Evolutionary conservation across 2,329 filamentous ascomycete species (phyloP).

Genomic region (Xylariomycetidae sp.): DNA sequence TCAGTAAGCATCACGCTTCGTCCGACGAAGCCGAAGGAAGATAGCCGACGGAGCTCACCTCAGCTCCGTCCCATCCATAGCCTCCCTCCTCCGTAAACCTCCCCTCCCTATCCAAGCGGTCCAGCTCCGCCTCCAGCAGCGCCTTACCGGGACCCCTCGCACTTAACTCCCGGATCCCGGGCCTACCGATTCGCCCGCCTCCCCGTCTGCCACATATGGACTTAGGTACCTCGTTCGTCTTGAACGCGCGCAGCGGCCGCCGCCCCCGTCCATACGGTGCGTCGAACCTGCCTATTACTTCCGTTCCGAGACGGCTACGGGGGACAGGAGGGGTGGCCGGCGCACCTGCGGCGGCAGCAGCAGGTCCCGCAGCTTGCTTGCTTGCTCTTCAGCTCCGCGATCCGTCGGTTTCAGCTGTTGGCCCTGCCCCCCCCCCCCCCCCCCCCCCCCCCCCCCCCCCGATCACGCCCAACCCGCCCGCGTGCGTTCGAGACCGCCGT

Average conservation of each 20-base stretch:
- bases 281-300: too few species aligned
- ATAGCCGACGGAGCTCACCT: not conserved
- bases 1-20: not conserved
- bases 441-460: slow-evolving; percentile 82
- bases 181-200: slow-evolving; percentile 75
- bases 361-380: slow-evolving; percentile 62
- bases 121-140: slow-evolving; percentile 41
- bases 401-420: slow-evolving; percentile 93
- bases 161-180: slow-evolving; percentile 90
- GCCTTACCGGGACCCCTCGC: slow-evolving; percentile 78
- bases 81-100: slow-evolving; percentile 11
- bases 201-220: slow-evolving; percentile 88
- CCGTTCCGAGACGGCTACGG: slow-evolving; percentile 26
- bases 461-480: slow-evolving; percentile 89
- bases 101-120: slow-evolving; percentile 6
- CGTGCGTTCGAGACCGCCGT: slow-evolving; percentile 95
- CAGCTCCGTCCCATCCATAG: slow-evolving; percentile 6
- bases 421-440: too few species aligned
- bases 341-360: slow-evolving; percentile 27
- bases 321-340: slow-evolving; percentile 28
- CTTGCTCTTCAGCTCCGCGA: slow-evolving; percentile 82
- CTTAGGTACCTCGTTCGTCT: too few species aligned
- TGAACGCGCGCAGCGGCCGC: slow-evolving; percentile 83
- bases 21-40: not conserved
- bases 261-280: slow-evolving; percentile 96